Evolutionary conservation across 345 rosid genomes (phyloP), one percentile per base, ranked within the genome.

Genomic region (Toxicodendron radicans): DNA sequence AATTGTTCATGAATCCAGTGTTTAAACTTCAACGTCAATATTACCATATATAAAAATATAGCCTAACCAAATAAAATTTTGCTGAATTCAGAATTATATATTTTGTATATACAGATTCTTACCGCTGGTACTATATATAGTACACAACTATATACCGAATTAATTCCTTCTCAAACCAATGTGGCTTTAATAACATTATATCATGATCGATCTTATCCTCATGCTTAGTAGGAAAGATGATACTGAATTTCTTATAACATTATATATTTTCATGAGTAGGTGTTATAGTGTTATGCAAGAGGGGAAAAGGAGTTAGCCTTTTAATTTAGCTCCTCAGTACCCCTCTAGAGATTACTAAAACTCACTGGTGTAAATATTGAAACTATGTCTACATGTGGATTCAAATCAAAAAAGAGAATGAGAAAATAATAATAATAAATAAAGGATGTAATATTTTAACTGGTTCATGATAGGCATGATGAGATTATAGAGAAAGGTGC

Each of bases 401-500:
- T 38, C 43, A 38, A 5, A 38, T 13, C 2, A 54, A 54, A 54
- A n/a, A 12, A 54, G 58, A 23, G 20, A 10, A 66, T 14, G 30
- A 45, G 27, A 17, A 23, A 46, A 30, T 46, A n/a, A 58, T 60
- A 52, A 20, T 27, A 65, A 35, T 45, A 73, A 11, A 70, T 52
- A 24, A 33, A 54, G 68, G 71, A 65, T 32, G 46, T 9, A 30
- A 71, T 27, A 38, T 38, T 38, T 46, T 76, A 75, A 89, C 93
- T 79, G 86, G 86, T 77, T 89, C 79, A 87, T 77, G 54, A 89
- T 87, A 49, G 93, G 91, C 91, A 80, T 85, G 82, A 87, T 84
- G 76, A 89, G 93, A 68, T 89, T 87, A 74, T 89, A 89, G 35
- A 89, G 71, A 63, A 87, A 89, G 59, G 93, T 89, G 27, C 91